Evolutionary conservation across 805 yeast species (phyloP), one percentile per base, ranked within the genome.

Genomic region (Kazachstania taianensis): DNA sequence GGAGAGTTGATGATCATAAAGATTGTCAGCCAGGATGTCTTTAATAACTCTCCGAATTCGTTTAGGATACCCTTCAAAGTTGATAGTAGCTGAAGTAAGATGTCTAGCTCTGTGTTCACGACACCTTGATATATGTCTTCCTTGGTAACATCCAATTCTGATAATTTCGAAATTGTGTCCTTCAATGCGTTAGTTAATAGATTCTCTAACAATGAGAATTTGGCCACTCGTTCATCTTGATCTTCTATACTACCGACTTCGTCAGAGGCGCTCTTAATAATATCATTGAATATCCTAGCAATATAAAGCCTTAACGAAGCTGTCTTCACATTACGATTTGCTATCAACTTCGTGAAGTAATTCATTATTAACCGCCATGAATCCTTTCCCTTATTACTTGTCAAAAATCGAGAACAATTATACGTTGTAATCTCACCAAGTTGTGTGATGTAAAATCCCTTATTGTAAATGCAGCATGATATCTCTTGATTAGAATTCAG

Each of bases 41-140:
- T 62, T 34, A 78, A 64, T 5, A 66, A 59, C 24, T 69, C 67
- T 1, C 94, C 96, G 51, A 75, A 81, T 45, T 80, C 76, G 48
- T 86, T 94, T 22, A 89, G 66, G n/a, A 87, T 64, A 20, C 69
- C 74, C 50, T 77, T 80, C 35, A 89, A 55, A 0, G 84, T 78
- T 20, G 73, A 69, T 28, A 87, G 61, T 0, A 73, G 58, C 20
- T 69, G 69, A 13, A 81, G 66, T 41, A 79, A 74, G 41, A 85
- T 73, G 36, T 81, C 87, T 2, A 77, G 69, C 44, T 80, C 85
- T 22, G 76, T 70, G 43, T 73, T 73, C 5, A 49, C 43, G n/a
- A 42, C 43, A 4, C 61, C 60, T 28, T 45, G 45, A 37, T 72
- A 61, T 1, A 72, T 37, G 41, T 54, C 53, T 7, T 50, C 49